phyloP scores from a whole-genome alignment of 2,329 filamentous ascomycete genomes.

The Aureobasidium sp. region DNA sequence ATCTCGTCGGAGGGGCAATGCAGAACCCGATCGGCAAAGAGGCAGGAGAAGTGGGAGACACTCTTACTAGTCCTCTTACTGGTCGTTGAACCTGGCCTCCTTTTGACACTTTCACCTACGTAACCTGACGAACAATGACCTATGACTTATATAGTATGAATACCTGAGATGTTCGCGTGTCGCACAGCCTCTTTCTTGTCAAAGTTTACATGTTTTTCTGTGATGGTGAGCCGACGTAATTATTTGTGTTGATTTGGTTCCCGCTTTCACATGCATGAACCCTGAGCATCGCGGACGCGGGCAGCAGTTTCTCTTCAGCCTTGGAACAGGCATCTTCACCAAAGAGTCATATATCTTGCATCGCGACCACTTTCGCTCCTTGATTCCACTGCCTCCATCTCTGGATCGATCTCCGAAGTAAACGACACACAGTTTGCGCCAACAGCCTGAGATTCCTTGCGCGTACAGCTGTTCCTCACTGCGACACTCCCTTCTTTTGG shows the following conservation, averaged over 20 bases:
- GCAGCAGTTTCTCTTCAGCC: background rate
- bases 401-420: background rate
- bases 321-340: background rate
- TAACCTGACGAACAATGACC: background rate
- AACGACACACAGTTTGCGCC: background rate
- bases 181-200: too few relatives aligned
- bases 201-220: background rate
- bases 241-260: too few relatives aligned
- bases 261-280: slow-evolving; percentile 6
- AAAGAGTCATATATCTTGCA: background rate
- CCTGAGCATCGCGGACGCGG: background rate
- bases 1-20: slow-evolving; percentile 26
- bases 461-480: background rate
- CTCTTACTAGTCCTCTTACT: slow-evolving; percentile 17
- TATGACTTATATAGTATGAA: background rate
- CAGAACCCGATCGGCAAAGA: slow-evolving; percentile 33
- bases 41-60: slow-evolving; percentile 14
- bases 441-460: background rate
- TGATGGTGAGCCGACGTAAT: background rate
- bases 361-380: background rate
- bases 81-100: slow-evolving; percentile 15
- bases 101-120: background rate
- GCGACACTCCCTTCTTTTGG: background rate
- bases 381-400: background rate
- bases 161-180: background rate